Base-by-base conservation (phyloP, 1,284 basidiomycete genomes). In the Kwoniella shivajii region DNA sequence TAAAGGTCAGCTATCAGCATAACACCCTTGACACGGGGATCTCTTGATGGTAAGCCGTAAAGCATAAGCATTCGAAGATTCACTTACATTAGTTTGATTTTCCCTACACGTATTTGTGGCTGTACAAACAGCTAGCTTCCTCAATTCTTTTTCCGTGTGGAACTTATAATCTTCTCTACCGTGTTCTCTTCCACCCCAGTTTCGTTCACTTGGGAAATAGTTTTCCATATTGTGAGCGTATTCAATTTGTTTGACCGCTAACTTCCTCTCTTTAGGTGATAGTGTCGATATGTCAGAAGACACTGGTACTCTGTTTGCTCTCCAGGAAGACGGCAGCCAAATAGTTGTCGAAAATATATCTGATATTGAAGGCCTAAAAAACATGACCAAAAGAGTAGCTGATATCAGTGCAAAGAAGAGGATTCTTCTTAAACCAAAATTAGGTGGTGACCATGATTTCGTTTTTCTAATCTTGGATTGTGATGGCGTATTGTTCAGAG, bases 21-120 rank as follows among this genome's bases (percentile, higher is more conserved):
- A 14, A 9, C 6, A 30, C 4, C 33, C 22, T 20, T 22, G 38
- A 4, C 33, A 47, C 16, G 18, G 18, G 10, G 10, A n/a, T 14
- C 6, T 48, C 29, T 34, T n/a, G 18, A 34, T 14, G 2, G 16
- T 20, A 4, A 22, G 16, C 14, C 11, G 4, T 9, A 16, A 43
- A 43, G 22, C n/a, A 20, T 39, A 39, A 20, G 26, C 20, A 41
- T 5, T 31, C 26, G 6, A 24, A 14, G 22, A 16, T 1, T 3
- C 27, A 47, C 55, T 57, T 45, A 57, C 55, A 18, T 37, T 51
- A 3, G 55, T 57, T 31, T 57, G 55, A 37, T 57, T 57, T 18
- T 57, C 41, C 30, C 55, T 41, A 29, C 55, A 57, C 6, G 55
- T 57, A 46, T 57, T 31, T 18, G 55, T 57, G 20, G 55, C 55